Evolutionary conservation across 306 rosid genomes (phyloP).

Genomic region (Vigna angularis): DNA sequence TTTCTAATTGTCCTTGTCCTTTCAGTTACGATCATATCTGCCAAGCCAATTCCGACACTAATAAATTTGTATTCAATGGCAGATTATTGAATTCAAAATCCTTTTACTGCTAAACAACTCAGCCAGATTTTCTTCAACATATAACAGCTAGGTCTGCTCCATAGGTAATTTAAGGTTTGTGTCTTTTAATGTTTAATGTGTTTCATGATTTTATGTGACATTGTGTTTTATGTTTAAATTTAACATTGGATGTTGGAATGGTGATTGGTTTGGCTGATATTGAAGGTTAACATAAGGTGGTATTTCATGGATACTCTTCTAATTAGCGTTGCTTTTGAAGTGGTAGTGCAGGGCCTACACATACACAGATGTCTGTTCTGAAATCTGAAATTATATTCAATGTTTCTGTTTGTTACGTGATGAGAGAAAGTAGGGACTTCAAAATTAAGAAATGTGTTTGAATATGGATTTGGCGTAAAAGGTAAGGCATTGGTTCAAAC

Average conservation of each 20-base stretch:
- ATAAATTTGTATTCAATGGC: background rate
- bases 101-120: background rate
- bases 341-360: slow-evolving; percentile 3
- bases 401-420: slow-evolving; percentile 18
- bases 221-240: background rate
- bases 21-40: slow-evolving; percentile 1
- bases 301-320: background rate
- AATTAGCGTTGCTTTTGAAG: slow-evolving; percentile 28
- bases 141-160: background rate
- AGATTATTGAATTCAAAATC: background rate
- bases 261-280: slow-evolving; percentile 60
- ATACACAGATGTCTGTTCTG: slow-evolving; percentile 25
- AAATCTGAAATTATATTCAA: slow-evolving; percentile 33
- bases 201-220: background rate
- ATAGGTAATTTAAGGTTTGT: background rate
- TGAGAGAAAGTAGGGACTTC: background rate
- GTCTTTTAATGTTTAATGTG: background rate
- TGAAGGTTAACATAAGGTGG: background rate
- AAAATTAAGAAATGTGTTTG: slow-evolving; percentile 44
- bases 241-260: slow-evolving; percentile 47
- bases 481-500: slow-evolving; percentile 24
- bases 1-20: slow-evolving; percentile 31
- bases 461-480: slow-evolving; percentile 43
- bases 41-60: background rate
- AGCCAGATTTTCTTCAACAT: background rate